Evolutionary conservation across 257 asterid species (phyloP), one percentile per base, ranked within the genome.

Genomic region (Solanum chmielewskii): DNA sequence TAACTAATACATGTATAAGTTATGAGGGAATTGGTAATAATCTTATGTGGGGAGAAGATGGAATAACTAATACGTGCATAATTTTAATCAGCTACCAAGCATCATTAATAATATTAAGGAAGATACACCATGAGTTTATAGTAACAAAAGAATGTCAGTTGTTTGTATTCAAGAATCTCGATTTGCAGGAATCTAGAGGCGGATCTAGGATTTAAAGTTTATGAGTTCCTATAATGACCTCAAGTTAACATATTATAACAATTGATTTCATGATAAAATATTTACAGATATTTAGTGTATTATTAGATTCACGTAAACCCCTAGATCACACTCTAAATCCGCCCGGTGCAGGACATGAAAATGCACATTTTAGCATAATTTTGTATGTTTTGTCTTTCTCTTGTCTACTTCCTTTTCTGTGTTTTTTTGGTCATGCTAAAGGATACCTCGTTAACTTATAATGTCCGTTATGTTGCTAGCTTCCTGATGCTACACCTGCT

Each of bases 401-500:
- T 25, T 80, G 66, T 11, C 44, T 29, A 44, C 10, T 80, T 80
- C 29, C 41, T 9, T 84, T 60, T 37, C 2, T 60, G 20, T 33
- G 21, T 1, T 62, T 8, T 39, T 41, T 60, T 84, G 0, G 0
- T 29, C 1, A 80, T 47, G n/a, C 42, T 80, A 10, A 45, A 47
- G 39, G 68, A 31, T 80, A 80, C 20, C 0, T 2, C 3, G 11
- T 45, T 27, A 78, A 45, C 66, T 16, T 85, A 47, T 71, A 33
- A 2, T 49, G 64, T 16, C 41, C 12, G 49, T 80, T 80, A 29
- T 88, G 25, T 33, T 73, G 68, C 76, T 92, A 97, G 99, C 96
- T 94, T 89, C 96, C 99, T 2, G 98, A 97, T 87, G 98, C 99
- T 70, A 92, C 99, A n/a, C 96, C 95, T 13, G 94, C 91, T 89